Evolutionary conservation across 129 eudicot species (phyloP), one percentile per base, ranked within the genome.

Genomic region (Lonicera japonica): DNA sequence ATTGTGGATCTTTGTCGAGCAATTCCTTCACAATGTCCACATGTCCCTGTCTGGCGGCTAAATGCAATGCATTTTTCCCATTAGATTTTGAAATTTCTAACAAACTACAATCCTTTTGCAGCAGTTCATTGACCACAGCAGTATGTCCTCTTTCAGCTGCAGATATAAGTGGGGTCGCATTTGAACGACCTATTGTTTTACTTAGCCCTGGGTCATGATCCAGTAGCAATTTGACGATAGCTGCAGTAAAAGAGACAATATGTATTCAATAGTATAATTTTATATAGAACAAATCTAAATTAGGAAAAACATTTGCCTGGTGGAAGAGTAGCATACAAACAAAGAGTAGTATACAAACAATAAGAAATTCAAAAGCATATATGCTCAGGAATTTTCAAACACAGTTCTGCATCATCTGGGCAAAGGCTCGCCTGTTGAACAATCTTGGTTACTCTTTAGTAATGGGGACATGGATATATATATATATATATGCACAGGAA

Each of bases 61-160:
- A 70, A 81, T 87, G 95, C 55, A 87, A 53, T 15, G 91, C 83
- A 74, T 78, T 87, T 58, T 87, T 87, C 11, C 91, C 91, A 50
- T 87, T 87, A 46, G 83, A 67, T 63, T 67, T 78, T 16, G 77
- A 23, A 29, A 73, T 66, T 18, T 78, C 79, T 54, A 83, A 45
- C 39, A 83, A 70, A 67, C 79, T 73, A 61, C 62, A 21, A 47
- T 87, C 85, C 55, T 81, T 83, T 53, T 82, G 75, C 57, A 87
- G 77, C 55, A 87, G 77, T 66, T 83, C 85, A 59, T 70, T 76
- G 55, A 87, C 95, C 11, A 83, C 80, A 22, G 80, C 77, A n/a
- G 82, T 80, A 65, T 87, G 95, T 39, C 95, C 95, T 70, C 80
- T 75, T 17, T 83, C 73, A 65, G 90, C 90, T 50, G 95, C 90